These are phyloP conservation scores for Myriosclerotinia scirpicola DNA, from an alignment of 2,329 filamentous ascomycete species.

Conservation along the genomic window DNA sequence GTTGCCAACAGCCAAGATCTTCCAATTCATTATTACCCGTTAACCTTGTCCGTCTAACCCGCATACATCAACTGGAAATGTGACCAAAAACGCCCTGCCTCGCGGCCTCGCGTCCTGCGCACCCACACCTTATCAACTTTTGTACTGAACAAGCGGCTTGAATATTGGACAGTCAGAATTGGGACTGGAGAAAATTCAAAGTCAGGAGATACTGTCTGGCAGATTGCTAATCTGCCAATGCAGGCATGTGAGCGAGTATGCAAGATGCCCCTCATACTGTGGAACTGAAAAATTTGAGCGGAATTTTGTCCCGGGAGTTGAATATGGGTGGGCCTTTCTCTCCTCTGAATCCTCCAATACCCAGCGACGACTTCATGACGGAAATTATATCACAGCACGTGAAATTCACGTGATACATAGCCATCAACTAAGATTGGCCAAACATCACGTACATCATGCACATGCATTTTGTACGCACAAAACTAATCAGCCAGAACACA, in stretches of 20 bases:
- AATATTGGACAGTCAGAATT: not conserved
- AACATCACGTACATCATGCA: constrained; percentile 15
- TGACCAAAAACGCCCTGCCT: constrained; percentile 15
- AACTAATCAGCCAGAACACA: not conserved
- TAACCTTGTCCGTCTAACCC: not conserved
- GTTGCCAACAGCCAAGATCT: not conserved
- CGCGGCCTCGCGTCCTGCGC: not conserved
- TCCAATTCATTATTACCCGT: constrained; percentile 2
- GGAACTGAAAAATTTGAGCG: not conserved
- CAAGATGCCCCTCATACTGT: constrained; percentile 14
- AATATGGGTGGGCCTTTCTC: not conserved
- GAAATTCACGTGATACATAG: not conserved
- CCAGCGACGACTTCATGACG: not conserved
- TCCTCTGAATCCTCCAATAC: not conserved
- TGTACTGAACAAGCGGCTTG: constrained; percentile 7
- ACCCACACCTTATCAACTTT: not conserved
- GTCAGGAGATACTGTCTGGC: not conserved
- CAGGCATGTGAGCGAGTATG: constrained; percentile 1
- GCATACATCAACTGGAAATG: constrained; percentile 16
- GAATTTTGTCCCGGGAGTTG: not conserved
- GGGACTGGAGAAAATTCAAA: not conserved
- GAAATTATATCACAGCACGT: not conserved
- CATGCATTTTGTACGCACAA: constrained; percentile 6
- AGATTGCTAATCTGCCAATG: not conserved
- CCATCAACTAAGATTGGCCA: not conserved